These are phyloP conservation scores for Herpetomonas samuelpessoai DNA, from an alignment of 208 protist species.

Conservation along the genomic window DNA sequence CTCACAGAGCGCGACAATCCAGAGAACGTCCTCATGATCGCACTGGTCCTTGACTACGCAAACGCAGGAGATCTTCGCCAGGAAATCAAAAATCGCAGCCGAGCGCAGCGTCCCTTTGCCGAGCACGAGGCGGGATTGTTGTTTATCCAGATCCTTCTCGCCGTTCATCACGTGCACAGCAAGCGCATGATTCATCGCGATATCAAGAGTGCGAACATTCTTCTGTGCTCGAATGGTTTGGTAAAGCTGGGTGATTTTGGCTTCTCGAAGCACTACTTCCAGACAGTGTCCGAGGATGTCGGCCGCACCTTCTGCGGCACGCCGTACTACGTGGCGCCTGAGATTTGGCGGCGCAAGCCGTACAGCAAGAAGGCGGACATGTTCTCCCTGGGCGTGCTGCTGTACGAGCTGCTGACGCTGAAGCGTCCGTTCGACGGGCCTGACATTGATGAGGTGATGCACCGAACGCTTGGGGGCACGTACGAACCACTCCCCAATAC, in stretches of 20 bases:
- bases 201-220: constrained; percentile 70
- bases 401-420: constrained; percentile 66
- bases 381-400: constrained; percentile 66
- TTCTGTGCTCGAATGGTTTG: constrained; percentile 52
- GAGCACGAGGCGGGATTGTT: constrained; percentile 42
- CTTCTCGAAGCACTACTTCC: constrained; percentile 31
- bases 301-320: constrained; percentile 54
- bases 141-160: constrained; percentile 49
- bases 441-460: constrained; percentile 37
- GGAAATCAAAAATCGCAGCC: constrained; percentile 31
- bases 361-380: constrained; percentile 89
- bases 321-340: constrained; percentile 86
- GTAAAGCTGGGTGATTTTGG: constrained; percentile 76
- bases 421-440: constrained; percentile 52
- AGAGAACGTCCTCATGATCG: constrained; percentile 28
- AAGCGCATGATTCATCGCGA: constrained; percentile 70
- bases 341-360: constrained; percentile 72
- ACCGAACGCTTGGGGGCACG: constrained; percentile 21
- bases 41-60: constrained; percentile 55
- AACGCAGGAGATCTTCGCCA: constrained; percentile 56
- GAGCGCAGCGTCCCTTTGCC: constrained; percentile 17
- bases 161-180: constrained; percentile 59
- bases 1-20: constrained; percentile 12
- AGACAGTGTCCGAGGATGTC: constrained; percentile 22
- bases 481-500: constrained; percentile 16